Evolutionary conservation across 805 yeast genomes (phyloP).

Genomic region (Blastobotrys americana): DNA sequence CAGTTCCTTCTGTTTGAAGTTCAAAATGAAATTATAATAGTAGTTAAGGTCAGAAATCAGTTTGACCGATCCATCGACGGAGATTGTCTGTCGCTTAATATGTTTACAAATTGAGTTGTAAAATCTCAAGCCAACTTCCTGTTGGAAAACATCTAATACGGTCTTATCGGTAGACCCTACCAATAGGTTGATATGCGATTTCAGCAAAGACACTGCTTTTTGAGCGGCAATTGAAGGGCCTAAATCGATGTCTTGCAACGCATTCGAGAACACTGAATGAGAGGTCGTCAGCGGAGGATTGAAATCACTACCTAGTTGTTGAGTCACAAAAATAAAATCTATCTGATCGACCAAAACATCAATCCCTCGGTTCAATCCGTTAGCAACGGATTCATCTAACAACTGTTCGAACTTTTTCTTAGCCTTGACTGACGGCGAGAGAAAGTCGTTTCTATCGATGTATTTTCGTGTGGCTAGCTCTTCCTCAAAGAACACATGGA

Average conservation of each 20-base stretch:
- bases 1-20: conserved; percentile 48
- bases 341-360: conserved; percentile 81
- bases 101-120: conserved; percentile 70
- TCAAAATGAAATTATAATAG: conserved; percentile 59
- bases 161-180: conserved; percentile 81
- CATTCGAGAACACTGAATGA: conserved; percentile 3
- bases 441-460: conserved; percentile 68
- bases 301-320: conserved; percentile 56
- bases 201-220: conserved; percentile 53
- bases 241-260: conserved; percentile 22
- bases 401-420: conserved; percentile 75
- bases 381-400: conserved; percentile 85
- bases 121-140: conserved; percentile 85
- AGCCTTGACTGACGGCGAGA: conserved; percentile 66
- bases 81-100: conserved; percentile 63
- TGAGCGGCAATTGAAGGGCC: conserved; percentile 60
- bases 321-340: conserved; percentile 49
- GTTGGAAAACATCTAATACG: conserved; percentile 85
- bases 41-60: conserved; percentile 76
- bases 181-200: conserved; percentile 63
- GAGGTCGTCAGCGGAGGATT: conserved; percentile 40
- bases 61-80: conserved; percentile 74
- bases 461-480: conserved; percentile 55
- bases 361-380: conserved; percentile 87
- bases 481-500: conserved; percentile 82